These are phyloP conservation scores for Neopestalotiopsis clavispora DNA, from an alignment of 2,329 filamentous ascomycete species.

Conservation along the genomic window DNA sequence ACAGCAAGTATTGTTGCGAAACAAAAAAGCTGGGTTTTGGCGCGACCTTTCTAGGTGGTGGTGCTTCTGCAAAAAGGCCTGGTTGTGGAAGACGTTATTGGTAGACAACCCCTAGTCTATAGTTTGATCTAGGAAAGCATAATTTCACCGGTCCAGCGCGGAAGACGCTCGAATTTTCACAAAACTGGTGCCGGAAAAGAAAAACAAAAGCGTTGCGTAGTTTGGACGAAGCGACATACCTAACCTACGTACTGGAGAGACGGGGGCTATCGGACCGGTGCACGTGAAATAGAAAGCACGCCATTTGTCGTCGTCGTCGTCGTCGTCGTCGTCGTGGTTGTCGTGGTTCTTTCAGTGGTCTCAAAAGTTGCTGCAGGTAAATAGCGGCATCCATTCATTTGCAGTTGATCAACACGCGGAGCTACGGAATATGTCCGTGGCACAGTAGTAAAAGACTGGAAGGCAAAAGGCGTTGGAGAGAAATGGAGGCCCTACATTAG, in stretches of 20 bases:
- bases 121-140: conserved; percentile 4
- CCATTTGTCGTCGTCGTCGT: background rate
- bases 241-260: background rate
- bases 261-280: background rate
- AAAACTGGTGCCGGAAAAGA: background rate
- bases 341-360: background rate
- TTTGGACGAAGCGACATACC: background rate
- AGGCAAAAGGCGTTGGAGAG: background rate
- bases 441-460: background rate
- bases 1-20: background rate
- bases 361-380: background rate
- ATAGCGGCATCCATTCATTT: background rate
- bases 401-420: background rate
- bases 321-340: no score
- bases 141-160: background rate
- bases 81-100: background rate
- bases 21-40: background rate
- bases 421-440: background rate
- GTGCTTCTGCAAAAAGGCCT: background rate
- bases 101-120: background rate
- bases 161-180: background rate
- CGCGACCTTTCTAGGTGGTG: background rate
- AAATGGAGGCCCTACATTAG: background rate
- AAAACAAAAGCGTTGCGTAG: background rate
- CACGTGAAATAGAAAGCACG: background rate